Evolutionary conservation across 345 rosid species (phyloP), one percentile per base, ranked within the genome.

Genomic region (Pistacia integerrima): DNA sequence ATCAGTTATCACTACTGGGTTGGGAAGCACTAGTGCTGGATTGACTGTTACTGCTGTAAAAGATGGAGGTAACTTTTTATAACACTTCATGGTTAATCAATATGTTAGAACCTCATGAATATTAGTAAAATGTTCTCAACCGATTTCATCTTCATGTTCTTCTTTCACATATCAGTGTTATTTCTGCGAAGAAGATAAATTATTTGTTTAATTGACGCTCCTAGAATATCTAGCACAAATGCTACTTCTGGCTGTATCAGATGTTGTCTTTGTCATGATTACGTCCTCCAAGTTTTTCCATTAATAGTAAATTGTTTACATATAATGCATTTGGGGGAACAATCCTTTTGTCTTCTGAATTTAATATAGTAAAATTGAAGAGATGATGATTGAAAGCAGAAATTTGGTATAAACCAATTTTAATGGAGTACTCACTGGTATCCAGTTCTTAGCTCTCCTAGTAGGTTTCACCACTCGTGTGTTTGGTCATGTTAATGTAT

Each of bases 11-110:
- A 93, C 97, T 66, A 95, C 99, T 56, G 98, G 98, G 52, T 76
- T 95, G 84, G 99, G 99, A 77, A 95, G 98, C 84, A 93, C 98
- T 20, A 92, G 98, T 87, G 98, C 97, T 73, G 99, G 99, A 69
- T 83, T 95, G 89, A 95, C 99, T 54, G 97, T 95, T 48, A 93
- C 97, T 80, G 99, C 99, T 25, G 97, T 95, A 67, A 95, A 93
- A 82, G 99, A 95, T 86, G 97, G 93, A 74, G 98, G 99, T 95
- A 74, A 66, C 57, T 52, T 73, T 28, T 59, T 20, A 58, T 22
- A 20, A 36, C 11, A 30, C 11, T 36, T 70, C 54, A 60, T 38
- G 44, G 38, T 62, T 17, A 49, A n/a, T 56, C 48, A 38, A 54
- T 66, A 20, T 28, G 10, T 69, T 69, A 22, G 44, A 67, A 75